Evolutionary conservation across 1,284 basidiomycete species (phyloP), one percentile per base, ranked within the genome.

Genomic region (Hypsizygus ulmarius): DNA sequence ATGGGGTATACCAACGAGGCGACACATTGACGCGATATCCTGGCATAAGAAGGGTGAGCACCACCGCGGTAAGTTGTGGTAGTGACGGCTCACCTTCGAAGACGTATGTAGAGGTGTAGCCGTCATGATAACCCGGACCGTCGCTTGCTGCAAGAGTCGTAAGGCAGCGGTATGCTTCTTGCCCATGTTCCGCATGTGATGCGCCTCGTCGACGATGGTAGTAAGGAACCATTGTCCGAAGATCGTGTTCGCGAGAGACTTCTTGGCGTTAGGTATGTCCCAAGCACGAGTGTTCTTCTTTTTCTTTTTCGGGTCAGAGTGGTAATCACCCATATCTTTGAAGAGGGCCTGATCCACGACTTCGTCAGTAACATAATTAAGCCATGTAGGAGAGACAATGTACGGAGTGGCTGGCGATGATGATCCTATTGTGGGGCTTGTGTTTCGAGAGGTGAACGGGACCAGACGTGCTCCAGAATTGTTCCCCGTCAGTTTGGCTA

Each of bases 51-150:
- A 18, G 35, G 18, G 14, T 43, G 25, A 25, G 37, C 6, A 6
- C 15, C 12, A 21, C 3, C 7, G 34, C 28, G 10, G 35, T 14
- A 12, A 41, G 14, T 16, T n/a, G 25, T 18, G 9, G 34, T 32
- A 16, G 9, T 9, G 18, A 42, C 35, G 33, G 15, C 58, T 32
- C 36, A 69, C 68, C 50, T 61, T 63, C 0, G 60, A 56, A 0
- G 58, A 53, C 1, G 68, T 70, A 14, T 63, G 60, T 1, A 71
- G 53, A 0, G 67, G 69, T 0, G 69, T 70, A 0, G 62, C 67
- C 1, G 68, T 68, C 50, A 67, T 52, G 1, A 60, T 41, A 0
- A 70, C 4, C 1, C 55, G 36, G 0, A 67, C 14, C 0, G 5
- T 16, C 0, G 52, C 45, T 7, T 56, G 51, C 10, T 61, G 37